These are phyloP conservation scores for Leccinum holopus DNA, from an alignment of 1,284 basidiomycete genomes.

Conservation along the genomic window DNA sequence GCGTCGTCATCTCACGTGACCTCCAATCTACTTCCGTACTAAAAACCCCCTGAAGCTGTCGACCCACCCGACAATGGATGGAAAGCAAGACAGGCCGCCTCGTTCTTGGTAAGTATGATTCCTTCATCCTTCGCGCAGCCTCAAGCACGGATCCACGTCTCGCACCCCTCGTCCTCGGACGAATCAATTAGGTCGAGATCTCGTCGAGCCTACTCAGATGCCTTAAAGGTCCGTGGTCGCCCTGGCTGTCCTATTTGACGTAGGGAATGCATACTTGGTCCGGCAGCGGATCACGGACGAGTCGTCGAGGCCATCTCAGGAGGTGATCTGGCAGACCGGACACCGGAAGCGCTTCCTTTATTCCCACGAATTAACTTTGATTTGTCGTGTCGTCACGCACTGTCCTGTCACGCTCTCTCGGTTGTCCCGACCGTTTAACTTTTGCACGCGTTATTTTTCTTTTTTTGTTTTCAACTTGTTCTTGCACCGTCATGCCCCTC, in stretches of 20 bases:
- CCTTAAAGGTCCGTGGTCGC: constrained; percentile 65
- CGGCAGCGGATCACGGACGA: constrained; percentile 44
- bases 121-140: constrained; percentile 26
- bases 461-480: constrained; percentile 21
- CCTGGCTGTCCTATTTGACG: constrained; percentile 52
- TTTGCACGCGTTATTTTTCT: background rate
- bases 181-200: constrained; percentile 50
- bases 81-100: constrained; percentile 38
- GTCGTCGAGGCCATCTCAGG: constrained; percentile 14
- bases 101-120: constrained; percentile 20
- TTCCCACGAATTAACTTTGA: no score
- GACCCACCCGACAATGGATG: constrained; percentile 42
- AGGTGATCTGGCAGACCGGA: no score
- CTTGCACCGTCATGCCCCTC: constrained; percentile 53
- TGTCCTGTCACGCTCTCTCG: constrained; percentile 19
- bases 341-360: no score
- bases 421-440: constrained; percentile 1
- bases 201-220: constrained; percentile 47
- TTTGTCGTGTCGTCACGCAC: constrained; percentile 5
- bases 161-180: constrained; percentile 39
- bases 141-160: constrained; percentile 49
- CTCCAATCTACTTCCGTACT: constrained; percentile 3
- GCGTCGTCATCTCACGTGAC: constrained; percentile 34
- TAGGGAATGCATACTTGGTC: constrained; percentile 68
- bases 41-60: no score